Evolutionary conservation across 106 monocot species (phyloP).

Genomic region (Iris macrosiphon): DNA sequence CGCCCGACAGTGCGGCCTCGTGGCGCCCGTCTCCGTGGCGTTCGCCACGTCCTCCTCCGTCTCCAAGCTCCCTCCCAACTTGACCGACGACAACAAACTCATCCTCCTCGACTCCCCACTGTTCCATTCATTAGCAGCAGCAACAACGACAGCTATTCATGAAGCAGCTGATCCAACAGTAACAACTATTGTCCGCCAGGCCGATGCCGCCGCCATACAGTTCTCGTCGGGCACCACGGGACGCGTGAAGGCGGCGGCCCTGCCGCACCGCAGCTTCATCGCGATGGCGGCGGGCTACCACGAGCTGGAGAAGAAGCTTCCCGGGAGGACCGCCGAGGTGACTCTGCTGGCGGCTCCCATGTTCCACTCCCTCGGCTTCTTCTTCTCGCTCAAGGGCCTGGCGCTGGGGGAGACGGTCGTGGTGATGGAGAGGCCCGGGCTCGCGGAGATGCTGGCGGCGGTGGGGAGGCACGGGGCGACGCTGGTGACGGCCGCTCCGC

Average conservation of each 20-base stretch:
- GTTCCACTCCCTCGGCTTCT: slow-evolving; percentile 72
- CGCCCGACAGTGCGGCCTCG: slow-evolving; percentile 35
- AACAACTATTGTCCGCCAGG: slow-evolving; percentile 19
- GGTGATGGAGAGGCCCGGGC: slow-evolving; percentile 14
- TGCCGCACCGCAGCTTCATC: slow-evolving; percentile 67
- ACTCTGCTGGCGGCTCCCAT: slow-evolving; percentile 47
- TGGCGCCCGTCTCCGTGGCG: slow-evolving; percentile 31
- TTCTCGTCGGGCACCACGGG: slow-evolving; percentile 88
- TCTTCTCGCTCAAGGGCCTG: slow-evolving; percentile 17
- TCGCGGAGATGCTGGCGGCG: slow-evolving; percentile 20
- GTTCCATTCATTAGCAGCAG: slow-evolving; percentile 26
- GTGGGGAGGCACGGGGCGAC: slow-evolving; percentile 42
- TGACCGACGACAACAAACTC: not conserved
- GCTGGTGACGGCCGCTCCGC: slow-evolving; percentile 44
- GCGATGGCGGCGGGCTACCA: slow-evolving; percentile 27
- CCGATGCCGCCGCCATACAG: slow-evolving; percentile 55
- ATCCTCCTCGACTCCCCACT: slow-evolving; percentile 40
- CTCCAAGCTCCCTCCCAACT: slow-evolving; percentile 27
- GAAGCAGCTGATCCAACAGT: not conserved
- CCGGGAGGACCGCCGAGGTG: not conserved
- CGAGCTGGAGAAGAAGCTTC: not conserved
- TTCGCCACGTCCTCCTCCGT: slow-evolving; percentile 22
- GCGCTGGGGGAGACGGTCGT: slow-evolving; percentile 48
- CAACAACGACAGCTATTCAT: not conserved
- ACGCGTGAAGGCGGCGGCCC: slow-evolving; percentile 43